phyloP scores from a whole-genome alignment of 495 filamentous ascomycete species.

The Aspergillus asperescens region DNA sequence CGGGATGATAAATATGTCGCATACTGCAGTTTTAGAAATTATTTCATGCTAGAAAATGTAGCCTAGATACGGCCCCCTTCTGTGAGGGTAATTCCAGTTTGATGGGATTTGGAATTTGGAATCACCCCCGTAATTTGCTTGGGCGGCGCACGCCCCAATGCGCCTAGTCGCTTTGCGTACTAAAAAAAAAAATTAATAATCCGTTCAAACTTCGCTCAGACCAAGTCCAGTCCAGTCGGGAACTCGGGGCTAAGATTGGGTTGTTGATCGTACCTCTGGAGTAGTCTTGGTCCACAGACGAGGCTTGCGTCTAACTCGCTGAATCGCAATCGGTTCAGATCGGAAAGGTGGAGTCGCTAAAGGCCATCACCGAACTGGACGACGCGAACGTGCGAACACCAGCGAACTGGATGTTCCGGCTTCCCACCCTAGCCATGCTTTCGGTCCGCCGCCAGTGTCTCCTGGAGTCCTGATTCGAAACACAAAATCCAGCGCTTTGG shows the following conservation, averaged over 20 bases:
- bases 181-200: neutral
- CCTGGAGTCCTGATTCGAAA: neutral
- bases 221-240: conserved; percentile 6
- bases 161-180: conserved; percentile 9
- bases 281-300: conserved; percentile 9
- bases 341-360: conserved; percentile 7
- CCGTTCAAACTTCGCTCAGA: neutral
- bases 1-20: conserved; percentile 23
- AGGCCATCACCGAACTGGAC: too few species aligned
- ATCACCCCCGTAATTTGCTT: conserved; percentile 14
- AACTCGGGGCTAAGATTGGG: conserved; percentile 22
- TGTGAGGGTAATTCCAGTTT: conserved; percentile 21
- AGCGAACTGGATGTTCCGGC: neutral
- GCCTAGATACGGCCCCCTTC: conserved; percentile 1
- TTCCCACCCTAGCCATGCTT: neutral
- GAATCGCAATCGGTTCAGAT: conserved; percentile 13
- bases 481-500: conserved; percentile 9
- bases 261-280: conserved; percentile 22
- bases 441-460: neutral
- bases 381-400: neutral
- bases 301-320: conserved; percentile 17
- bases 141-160: conserved; percentile 20
- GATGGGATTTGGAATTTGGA: conserved; percentile 23
- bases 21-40: conserved; percentile 10
- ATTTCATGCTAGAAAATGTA: conserved; percentile 15